phyloP scores from a whole-genome alignment of 2,329 filamentous ascomycete genomes.

The Tolypocladium guangdongense region DNA sequence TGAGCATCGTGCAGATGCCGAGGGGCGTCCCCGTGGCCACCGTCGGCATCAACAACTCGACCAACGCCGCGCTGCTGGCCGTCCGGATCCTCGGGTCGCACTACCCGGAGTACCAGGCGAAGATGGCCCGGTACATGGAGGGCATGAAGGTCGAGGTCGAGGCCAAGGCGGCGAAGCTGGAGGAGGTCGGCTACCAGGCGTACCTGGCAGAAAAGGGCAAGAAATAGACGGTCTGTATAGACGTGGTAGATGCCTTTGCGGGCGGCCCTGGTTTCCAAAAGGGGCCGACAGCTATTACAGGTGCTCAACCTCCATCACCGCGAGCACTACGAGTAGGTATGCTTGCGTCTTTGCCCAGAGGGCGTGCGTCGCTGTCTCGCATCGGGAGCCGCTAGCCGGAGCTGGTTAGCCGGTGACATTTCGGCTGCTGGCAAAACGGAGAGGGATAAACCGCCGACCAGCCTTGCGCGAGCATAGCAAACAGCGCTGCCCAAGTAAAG shows the following conservation, averaged over 20 bases:
- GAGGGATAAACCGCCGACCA: no score
- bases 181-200: slow-evolving; percentile 42
- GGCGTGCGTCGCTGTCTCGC: no score
- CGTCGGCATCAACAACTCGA: slow-evolving; percentile 70
- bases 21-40: slow-evolving; percentile 62
- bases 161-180: slow-evolving; percentile 47
- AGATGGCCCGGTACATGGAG: slow-evolving; percentile 50
- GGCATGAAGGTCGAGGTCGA: slow-evolving; percentile 54
- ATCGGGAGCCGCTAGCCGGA: no score
- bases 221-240: slow-evolving; percentile 8
- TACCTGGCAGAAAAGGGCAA: slow-evolving; percentile 35
- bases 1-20: slow-evolving; percentile 72
- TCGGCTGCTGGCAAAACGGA: no score
- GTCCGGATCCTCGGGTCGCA: slow-evolving; percentile 53
- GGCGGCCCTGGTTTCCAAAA: no score
- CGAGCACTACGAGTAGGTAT: no score
- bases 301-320: no score
- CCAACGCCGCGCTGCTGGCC: slow-evolving; percentile 65
- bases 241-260: not conserved
- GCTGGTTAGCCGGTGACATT: no score
- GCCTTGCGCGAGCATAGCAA: no score
- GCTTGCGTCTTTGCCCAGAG: no score
- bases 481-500: no score
- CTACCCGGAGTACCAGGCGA: slow-evolving; percentile 42
- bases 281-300: no score